A percentile compares a stretch with the other conserved stretches of the same genome.
phyloP scores from a whole-genome alignment of 768 basidiomycete species.

The Amanita jacksonii region DNA sequence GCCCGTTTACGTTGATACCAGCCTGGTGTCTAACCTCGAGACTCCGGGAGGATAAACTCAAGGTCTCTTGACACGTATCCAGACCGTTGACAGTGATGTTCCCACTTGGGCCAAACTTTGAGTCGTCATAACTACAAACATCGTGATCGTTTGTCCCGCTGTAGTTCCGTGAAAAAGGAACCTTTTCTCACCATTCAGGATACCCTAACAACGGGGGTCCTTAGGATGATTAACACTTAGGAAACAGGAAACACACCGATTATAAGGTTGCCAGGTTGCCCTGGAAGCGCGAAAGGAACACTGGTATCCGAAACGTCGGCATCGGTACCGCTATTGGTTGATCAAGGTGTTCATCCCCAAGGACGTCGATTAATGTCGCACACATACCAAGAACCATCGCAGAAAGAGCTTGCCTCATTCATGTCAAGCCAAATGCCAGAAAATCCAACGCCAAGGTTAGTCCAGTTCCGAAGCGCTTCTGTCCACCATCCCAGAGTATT shows the following conservation, averaged over 20 bases:
- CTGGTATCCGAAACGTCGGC: constrained; percentile 46
- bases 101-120: constrained; percentile 56
- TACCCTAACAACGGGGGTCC: constrained; percentile 28
- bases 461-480: constrained; percentile 23
- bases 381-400: constrained; percentile 26
- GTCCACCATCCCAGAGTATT: constrained; percentile 25
- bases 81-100: constrained; percentile 67
- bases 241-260: constrained; percentile 17
- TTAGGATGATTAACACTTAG: constrained; percentile 3
- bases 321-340: constrained; percentile 51
- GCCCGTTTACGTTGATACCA: constrained; percentile 41
- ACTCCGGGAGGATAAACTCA: constrained; percentile 29
- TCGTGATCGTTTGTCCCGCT: not conserved
- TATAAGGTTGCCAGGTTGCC: constrained; percentile 41
- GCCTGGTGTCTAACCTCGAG: constrained; percentile 40
- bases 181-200: constrained; percentile 51
- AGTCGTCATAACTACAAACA: constrained; percentile 45
- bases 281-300: constrained; percentile 47
- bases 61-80: constrained; percentile 34
- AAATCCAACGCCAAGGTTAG: constrained; percentile 19
- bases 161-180: not conserved
- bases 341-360: too few species aligned
- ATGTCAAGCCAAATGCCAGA: constrained; percentile 27
- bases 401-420: constrained; percentile 27
- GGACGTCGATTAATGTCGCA: too few species aligned